phyloP scores from a whole-genome alignment of 2,329 filamentous ascomycete species.

The Alternaria angustiovoidea region DNA sequence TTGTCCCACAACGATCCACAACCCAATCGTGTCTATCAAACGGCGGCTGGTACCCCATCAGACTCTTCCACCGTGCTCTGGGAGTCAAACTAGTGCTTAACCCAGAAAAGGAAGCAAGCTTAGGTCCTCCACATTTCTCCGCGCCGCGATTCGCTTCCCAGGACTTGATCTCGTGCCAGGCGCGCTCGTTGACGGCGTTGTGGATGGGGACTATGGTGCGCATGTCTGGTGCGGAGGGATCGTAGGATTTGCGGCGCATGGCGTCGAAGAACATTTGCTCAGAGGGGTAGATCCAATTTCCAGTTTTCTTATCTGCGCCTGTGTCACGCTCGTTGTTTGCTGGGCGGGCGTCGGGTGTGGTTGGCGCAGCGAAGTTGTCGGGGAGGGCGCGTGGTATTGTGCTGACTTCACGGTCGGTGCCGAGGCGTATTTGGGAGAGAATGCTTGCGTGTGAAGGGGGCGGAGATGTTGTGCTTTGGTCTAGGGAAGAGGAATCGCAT shows the following conservation, averaged over 20 bases:
- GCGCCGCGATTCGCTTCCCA: slow-evolving; percentile 78
- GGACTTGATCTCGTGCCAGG: slow-evolving; percentile 87
- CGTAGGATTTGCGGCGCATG: slow-evolving; percentile 88
- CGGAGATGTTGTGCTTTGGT: slow-evolving; percentile 38
- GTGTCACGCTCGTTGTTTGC: slow-evolving; percentile 80
- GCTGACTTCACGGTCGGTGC: slow-evolving; percentile 57
- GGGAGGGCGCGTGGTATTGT: slow-evolving; percentile 45
- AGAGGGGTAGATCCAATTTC: slow-evolving; percentile 97
- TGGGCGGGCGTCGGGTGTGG: slow-evolving; percentile 43
- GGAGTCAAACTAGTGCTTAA: slow-evolving; percentile 72
- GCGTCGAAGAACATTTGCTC: slow-evolving; percentile 99
- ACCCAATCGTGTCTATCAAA: slow-evolving; percentile 99
- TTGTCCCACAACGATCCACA: slow-evolving; percentile 85
- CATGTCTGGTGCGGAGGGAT: slow-evolving; percentile 77
- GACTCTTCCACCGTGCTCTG: slow-evolving; percentile 79
- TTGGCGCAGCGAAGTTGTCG: slow-evolving; percentile 45
- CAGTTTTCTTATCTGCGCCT: slow-evolving; percentile 69
- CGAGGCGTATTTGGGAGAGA: slow-evolving; percentile 45
- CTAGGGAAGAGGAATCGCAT: slow-evolving; percentile 51
- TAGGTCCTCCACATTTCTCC: slow-evolving; percentile 77
- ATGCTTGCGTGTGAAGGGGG: slow-evolving; percentile 24
- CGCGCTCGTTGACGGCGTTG: slow-evolving; percentile 97
- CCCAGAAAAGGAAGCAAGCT: slow-evolving; percentile 84
- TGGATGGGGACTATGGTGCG: slow-evolving; percentile 93
- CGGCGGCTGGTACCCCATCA: slow-evolving; percentile 87